phyloP scores from a whole-genome alignment of 2,329 filamentous ascomycete genomes.

The Chrysoporthe cubensis region DNA sequence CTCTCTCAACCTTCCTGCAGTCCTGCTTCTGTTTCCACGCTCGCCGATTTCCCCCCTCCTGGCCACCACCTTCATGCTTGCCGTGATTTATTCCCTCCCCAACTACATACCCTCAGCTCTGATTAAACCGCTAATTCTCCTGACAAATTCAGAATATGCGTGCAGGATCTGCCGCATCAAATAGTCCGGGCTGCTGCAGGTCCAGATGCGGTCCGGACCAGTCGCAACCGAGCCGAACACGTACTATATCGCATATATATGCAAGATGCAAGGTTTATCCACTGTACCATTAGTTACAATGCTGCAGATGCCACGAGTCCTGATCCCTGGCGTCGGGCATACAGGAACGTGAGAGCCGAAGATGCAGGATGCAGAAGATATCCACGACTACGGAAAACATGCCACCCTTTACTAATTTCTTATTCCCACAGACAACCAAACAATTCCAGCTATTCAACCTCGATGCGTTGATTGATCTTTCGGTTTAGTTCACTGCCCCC shows the following conservation, averaged over 20 bases:
- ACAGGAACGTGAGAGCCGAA: not conserved
- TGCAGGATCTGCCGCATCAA: not conserved
- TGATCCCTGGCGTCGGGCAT: not conserved
- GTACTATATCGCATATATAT: not conserved
- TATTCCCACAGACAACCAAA: not conserved
- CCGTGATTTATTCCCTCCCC: no score
- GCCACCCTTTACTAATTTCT: not conserved
- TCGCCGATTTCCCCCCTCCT: no score
- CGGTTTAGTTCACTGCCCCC: not conserved
- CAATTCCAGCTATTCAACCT: not conserved
- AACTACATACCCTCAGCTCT: no score
- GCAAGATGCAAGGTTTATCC: not conserved
- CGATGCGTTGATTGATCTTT: not conserved
- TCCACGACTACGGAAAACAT: not conserved
- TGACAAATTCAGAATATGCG: no score
- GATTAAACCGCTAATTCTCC: no score
- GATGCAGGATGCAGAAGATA: not conserved
- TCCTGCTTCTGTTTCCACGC: no score
- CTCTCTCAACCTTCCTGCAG: no score
- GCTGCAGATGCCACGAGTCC: not conserved
- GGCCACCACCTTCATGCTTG: no score
- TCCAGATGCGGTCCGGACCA: not conserved
- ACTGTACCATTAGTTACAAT: not conserved
- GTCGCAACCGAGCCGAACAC: not conserved
- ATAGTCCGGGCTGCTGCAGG: not conserved